Evolutionary conservation across 139 green algal species (phyloP).

Genomic region (Haematococcus sp.): DNA sequence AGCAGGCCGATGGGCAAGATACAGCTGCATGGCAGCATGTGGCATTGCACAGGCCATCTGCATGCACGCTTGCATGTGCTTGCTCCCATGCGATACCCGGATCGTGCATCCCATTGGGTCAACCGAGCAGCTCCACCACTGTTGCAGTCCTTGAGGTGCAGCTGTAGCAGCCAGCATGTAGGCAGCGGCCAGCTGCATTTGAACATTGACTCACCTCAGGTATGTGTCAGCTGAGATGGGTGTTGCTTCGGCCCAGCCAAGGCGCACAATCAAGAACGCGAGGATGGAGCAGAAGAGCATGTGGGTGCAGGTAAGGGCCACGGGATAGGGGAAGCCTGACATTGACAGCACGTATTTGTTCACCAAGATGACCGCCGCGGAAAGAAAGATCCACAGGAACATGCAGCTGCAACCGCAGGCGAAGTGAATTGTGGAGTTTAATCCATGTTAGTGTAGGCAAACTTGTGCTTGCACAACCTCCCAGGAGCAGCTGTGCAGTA

Average conservation of each 20-base stretch:
- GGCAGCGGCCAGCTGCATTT: not conserved
- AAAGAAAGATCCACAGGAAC: conserved; percentile 48
- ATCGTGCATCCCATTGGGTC: too few relatives aligned
- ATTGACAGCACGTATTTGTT: conserved; percentile 75
- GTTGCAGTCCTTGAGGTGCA: not conserved
- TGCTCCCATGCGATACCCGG: too few relatives aligned
- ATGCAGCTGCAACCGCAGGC: conserved; percentile 34
- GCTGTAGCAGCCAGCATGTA: too few relatives aligned
- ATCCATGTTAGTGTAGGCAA: too few relatives aligned
- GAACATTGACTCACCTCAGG: conserved; percentile 26
- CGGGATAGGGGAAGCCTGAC: conserved; percentile 67
- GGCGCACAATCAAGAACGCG: conserved; percentile 25
- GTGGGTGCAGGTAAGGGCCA: conserved; percentile 63
- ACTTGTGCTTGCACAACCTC: too few relatives aligned
- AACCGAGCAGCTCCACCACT: not conserved
- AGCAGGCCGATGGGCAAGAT: conserved; percentile 87
- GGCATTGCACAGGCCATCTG: too few relatives aligned
- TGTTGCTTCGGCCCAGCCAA: conserved; percentile 33
- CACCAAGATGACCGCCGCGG: conserved; percentile 61
- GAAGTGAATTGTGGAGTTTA: too few relatives aligned
- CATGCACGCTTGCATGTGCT: conserved; percentile 6
- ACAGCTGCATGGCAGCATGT: conserved; percentile 33
- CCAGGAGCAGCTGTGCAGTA: too few relatives aligned
- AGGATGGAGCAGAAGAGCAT: conserved; percentile 60
- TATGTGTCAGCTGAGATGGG: conserved; percentile 43